Base-by-base conservation (phyloP, 2,329 filamentous ascomycete genomes). In the Colletotrichum graminicola region DNA sequence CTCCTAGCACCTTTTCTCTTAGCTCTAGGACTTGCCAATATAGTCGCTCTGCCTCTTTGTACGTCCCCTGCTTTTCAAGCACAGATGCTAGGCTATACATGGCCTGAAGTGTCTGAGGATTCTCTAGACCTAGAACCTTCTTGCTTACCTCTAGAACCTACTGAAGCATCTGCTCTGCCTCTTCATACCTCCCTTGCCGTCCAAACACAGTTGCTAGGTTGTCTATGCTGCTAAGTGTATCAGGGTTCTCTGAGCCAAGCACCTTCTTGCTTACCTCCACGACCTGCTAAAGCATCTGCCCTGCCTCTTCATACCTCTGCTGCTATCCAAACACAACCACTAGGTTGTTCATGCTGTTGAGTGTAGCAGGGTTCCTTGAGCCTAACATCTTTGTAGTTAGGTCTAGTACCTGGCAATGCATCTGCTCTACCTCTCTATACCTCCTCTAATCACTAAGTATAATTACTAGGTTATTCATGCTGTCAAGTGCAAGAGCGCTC, bases 121-220 rank as follows among this genome's bases (percentile, higher is more conserved):
- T n/a, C n/a, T n/a, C n/a, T n/a, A n/a, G n/a, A n/a, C n/a, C n/a
- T n/a, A n/a, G n/a, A n/a, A n/a, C n/a, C n/a, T n/a, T n/a, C n/a
- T 39, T 39, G 1, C 3, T 39, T 3, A 39, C 12, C 32, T 34
- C 32, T 34, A 34, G 32, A 1, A 4, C 39, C 2, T 73, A 65
- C 39, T 59, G 52, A 57, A 6, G 4, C 10, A 34, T 34, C 32
- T 34, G 34, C 62, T 75, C 73, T 43, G 75, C 76, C 62, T 76
- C 71, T 32, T 73, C 3, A 36, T 74, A n/a, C 6, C 11, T 47
- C 6, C 21, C 43, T 6, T n/a, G 43, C 2, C 3, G 0, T 1
- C 3, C 0, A n/a, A 47, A 21, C 6, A 72, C 45, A 66, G 56
- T 0, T 18, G 64, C 75, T 11, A 76, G 60, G 43, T 72, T 71